These are phyloP conservation scores for Exophiala alcalophila DNA, from an alignment of 2,329 filamentous ascomycete genomes.

Conservation along the genomic window DNA sequence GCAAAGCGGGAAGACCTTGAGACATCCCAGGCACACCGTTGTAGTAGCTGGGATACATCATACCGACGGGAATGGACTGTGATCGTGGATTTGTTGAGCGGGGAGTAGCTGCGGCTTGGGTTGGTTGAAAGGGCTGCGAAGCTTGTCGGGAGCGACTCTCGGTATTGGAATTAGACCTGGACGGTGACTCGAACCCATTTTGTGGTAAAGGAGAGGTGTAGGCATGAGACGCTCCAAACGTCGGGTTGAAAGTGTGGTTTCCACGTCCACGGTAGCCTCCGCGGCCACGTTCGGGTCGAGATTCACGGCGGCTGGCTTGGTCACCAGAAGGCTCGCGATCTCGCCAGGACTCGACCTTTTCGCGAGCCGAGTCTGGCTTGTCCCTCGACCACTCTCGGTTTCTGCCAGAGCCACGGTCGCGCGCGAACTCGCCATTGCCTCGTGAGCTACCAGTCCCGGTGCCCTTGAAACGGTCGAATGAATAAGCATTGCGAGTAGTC, in stretches of 20 bases:
- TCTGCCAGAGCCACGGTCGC: constrained; percentile 21
- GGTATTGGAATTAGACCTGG: constrained; percentile 42
- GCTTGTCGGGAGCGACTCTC: constrained; percentile 40
- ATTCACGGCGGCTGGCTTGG: constrained; percentile 36
- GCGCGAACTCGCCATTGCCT: constrained; percentile 17
- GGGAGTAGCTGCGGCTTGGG: constrained; percentile 12
- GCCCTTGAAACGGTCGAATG: constrained; percentile 19
- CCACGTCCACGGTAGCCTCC: constrained; percentile 44
- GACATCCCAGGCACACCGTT: constrained; percentile 35
- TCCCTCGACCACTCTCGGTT: constrained; percentile 32
- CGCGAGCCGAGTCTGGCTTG: constrained; percentile 32
- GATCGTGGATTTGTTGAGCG: constrained; percentile 54
- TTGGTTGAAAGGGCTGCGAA: constrained; percentile 33
- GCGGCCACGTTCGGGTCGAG: constrained; percentile 39
- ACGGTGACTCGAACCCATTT: constrained; percentile 38
- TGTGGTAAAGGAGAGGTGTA: constrained; percentile 41
- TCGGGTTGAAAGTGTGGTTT: constrained; percentile 37
- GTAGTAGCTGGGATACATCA: constrained; percentile 26
- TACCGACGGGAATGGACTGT: constrained; percentile 56
- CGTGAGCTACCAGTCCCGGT: constrained; percentile 9
- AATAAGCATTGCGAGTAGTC: constrained; percentile 7
- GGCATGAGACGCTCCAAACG: constrained; percentile 36
- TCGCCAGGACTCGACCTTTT: constrained; percentile 33
- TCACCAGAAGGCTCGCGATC: constrained; percentile 40
- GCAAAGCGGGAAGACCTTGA: constrained; percentile 23